A percentile compares a stretch with the other conserved stretches of the same genome.
Evolutionary conservation across 1,139 yeast species (phyloP).

Genomic region (Scheffersomyces illinoinensis): DNA sequence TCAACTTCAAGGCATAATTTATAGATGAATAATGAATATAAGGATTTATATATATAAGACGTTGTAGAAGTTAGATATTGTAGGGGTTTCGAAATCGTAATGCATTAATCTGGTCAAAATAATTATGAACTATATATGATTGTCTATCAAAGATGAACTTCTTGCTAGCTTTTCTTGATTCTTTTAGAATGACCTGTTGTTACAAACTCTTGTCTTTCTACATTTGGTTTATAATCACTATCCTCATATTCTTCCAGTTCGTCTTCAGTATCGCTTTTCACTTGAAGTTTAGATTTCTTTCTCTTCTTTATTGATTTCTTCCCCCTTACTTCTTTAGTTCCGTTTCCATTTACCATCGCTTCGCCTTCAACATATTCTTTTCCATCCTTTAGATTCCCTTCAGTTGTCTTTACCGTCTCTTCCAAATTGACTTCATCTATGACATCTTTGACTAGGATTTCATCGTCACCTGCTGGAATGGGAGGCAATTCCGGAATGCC

Average conservation of each 20-base stretch:
- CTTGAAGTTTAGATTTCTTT: not conserved
- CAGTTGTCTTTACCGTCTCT: not conserved
- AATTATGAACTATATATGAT: not conserved
- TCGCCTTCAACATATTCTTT: not conserved
- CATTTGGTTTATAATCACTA: not conserved
- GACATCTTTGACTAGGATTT: not conserved
- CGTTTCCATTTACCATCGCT: not conserved
- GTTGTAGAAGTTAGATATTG: not conserved
- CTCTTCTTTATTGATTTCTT: not conserved
- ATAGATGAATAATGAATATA: not conserved
- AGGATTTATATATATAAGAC: too few species aligned
- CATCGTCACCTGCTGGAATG: not conserved
- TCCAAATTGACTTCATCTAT: not conserved
- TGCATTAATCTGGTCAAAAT: not conserved
- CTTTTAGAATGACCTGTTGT: not conserved
- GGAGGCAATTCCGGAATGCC: slow-evolving; percentile 16
- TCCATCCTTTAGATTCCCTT: not conserved
- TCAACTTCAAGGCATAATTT: not conserved
- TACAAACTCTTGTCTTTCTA: not conserved
- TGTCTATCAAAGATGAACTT: not conserved
- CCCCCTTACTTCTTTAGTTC: not conserved
- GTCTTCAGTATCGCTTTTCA: not conserved
- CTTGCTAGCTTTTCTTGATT: not conserved
- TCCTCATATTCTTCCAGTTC: not conserved
- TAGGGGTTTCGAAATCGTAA: not conserved